phyloP scores from a whole-genome alignment of 345 rosid species.

The Kernera saxatilis region DNA sequence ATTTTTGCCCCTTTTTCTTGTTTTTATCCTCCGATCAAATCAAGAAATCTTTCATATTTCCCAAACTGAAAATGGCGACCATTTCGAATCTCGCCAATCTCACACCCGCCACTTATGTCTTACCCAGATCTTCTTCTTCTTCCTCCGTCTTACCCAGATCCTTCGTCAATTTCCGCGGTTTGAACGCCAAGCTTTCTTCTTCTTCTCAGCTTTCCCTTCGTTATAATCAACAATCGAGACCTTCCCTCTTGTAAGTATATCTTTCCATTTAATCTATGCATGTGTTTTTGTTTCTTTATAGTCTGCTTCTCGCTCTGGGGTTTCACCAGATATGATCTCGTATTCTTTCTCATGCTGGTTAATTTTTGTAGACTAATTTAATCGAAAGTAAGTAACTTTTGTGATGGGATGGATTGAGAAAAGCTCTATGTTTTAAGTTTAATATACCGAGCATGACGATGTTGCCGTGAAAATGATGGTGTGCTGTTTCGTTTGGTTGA shows the following conservation, averaged over 20 bases:
- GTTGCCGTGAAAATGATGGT: not conserved
- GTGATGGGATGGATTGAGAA: not conserved
- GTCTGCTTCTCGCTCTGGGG: not conserved
- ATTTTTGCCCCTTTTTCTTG: not conserved
- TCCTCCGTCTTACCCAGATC: constrained; percentile 36
- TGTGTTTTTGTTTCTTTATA: not conserved
- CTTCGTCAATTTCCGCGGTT: constrained; percentile 37
- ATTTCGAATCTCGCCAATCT: constrained; percentile 66
- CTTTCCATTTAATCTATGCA: not conserved
- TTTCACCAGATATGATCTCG: not conserved
- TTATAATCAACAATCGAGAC: constrained; percentile 19
- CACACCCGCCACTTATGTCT: constrained; percentile 29
- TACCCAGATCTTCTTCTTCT: constrained; percentile 38
- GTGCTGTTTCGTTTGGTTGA: not conserved
- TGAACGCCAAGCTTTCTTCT: constrained; percentile 41
- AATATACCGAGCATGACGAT: not conserved
- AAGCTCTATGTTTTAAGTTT: not conserved
- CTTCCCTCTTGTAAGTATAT: constrained; percentile 54
- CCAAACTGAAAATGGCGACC: constrained; percentile 52
- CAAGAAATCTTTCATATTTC: constrained; percentile 7
- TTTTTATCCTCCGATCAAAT: constrained; percentile 23
- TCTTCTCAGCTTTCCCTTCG: constrained; percentile 48
- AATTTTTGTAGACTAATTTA: not conserved
- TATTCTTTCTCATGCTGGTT: not conserved
- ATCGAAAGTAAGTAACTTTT: not conserved